These are phyloP conservation scores for Canavalia ensiformis DNA, from an alignment of 306 rosid genomes.

Conservation along the genomic window DNA sequence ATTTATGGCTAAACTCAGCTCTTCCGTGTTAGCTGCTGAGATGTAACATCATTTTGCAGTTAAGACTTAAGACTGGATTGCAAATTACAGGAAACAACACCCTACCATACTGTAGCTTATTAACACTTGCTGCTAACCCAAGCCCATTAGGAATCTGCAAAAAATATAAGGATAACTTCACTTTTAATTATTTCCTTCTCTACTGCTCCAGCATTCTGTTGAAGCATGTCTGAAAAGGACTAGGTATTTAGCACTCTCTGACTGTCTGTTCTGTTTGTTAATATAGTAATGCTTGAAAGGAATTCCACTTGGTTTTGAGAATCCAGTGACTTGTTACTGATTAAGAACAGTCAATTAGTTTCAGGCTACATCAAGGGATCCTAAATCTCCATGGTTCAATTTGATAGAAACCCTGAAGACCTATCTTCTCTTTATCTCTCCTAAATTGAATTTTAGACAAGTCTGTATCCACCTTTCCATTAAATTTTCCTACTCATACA, in stretches of 20 bases:
- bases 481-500: conserved; percentile 20
- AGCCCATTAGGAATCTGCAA: background rate
- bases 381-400: conserved; percentile 10
- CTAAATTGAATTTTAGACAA: background rate
- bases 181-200: background rate
- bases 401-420: background rate
- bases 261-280: background rate
- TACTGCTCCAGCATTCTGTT: background rate
- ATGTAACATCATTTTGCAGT: too few species aligned
- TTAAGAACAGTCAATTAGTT: conserved; percentile 1
- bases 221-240: background rate
- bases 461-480: background rate
- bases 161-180: background rate
- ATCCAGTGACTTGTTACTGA: background rate
- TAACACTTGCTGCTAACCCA: background rate
- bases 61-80: background rate
- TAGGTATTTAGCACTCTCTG: background rate
- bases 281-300: background rate
- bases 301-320: conserved; percentile 7
- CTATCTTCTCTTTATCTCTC: background rate
- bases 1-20: too few species aligned
- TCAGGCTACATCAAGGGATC: background rate
- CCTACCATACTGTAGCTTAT: background rate
- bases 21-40: too few species aligned
- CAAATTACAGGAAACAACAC: background rate